These are phyloP conservation scores for Pseudonectria buxi DNA, from an alignment of 2,329 filamentous ascomycete species.

Conservation along the genomic window DNA sequence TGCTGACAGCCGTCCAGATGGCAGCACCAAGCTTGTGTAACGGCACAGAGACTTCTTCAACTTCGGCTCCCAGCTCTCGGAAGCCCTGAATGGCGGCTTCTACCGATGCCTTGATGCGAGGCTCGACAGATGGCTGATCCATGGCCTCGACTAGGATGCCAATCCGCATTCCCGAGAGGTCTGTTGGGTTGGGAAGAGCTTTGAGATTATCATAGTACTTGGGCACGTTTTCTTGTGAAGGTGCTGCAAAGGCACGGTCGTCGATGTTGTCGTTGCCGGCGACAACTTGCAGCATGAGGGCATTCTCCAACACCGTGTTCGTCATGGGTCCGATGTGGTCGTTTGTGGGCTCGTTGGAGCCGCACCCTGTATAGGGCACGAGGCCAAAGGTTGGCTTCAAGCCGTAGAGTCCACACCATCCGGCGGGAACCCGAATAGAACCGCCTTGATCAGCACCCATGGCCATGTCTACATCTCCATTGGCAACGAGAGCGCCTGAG, in stretches of 20 bases:
- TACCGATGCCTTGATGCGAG: not conserved
- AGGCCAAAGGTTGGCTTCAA: constrained; percentile 1
- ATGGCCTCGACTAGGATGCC: constrained; percentile 1
- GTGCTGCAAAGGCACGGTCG: constrained; percentile 1
- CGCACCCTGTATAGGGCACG: constrained; percentile 1
- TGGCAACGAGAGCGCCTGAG: not conserved
- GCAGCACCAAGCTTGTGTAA: not conserved
- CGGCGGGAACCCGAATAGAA: constrained; percentile 2
- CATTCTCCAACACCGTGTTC: not conserved
- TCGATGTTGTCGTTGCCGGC: constrained; percentile 2
- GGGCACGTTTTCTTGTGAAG: not conserved
- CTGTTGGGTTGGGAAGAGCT: not conserved
- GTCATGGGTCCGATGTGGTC: constrained; percentile 2
- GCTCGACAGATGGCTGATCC: too few species aligned
- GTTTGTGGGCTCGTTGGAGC: not conserved
- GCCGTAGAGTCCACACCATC: not conserved
- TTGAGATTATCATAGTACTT: constrained; percentile 1
- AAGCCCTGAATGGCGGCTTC: not conserved
- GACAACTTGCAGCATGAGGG: constrained; percentile 1
- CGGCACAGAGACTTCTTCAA: not conserved
- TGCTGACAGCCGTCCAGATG: not conserved
- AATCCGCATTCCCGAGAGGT: constrained; percentile 1
- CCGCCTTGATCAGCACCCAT: constrained; percentile 2
- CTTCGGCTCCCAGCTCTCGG: not conserved
- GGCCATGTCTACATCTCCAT: constrained; percentile 1